Conservation (phyloP, 1,284 basidiomycete genomes). For the Ustilago curta region DNA sequence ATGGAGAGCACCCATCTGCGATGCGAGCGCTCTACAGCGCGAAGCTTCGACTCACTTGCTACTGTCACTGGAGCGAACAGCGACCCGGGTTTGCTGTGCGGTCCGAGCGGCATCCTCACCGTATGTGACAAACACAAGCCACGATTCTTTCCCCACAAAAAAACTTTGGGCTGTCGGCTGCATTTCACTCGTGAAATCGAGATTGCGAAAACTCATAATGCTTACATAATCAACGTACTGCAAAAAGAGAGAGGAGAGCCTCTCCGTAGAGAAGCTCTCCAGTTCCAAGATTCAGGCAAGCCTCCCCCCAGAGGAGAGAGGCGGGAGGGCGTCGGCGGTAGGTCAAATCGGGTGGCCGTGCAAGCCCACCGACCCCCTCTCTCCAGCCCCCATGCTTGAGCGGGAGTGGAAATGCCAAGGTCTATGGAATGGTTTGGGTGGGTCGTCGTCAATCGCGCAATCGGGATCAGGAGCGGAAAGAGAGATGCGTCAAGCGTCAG, state of each 20-base stretch:
- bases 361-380: slow-evolving; percentile 57
- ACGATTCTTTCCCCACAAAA: slow-evolving; percentile 1
- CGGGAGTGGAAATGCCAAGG: slow-evolving; percentile 60
- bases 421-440: slow-evolving; percentile 24
- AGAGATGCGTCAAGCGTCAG: slow-evolving; percentile 1
- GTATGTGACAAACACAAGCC: background rate
- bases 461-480: background rate
- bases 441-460: background rate
- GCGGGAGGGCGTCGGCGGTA: slow-evolving; percentile 57
- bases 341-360: slow-evolving; percentile 59
- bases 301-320: slow-evolving; percentile 56
- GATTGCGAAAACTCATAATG: slow-evolving; percentile 4
- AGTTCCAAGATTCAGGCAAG: slow-evolving; percentile 55
- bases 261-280: slow-evolving; percentile 37
- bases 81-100: too few relatives aligned
- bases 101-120: too few relatives aligned
- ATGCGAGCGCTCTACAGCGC: too few relatives aligned
- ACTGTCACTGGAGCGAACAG: background rate
- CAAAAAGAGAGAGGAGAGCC: slow-evolving; percentile 31
- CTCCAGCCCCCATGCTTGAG: slow-evolving; percentile 57
- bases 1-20: too few relatives aligned
- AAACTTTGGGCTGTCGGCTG: background rate
- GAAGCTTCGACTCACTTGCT: too few relatives aligned
- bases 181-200: background rate
- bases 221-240: slow-evolving; percentile 25